These are phyloP conservation scores for Aspergillus bombycis DNA, from an alignment of 2,329 filamentous ascomycete genomes.

Conservation along the genomic window DNA sequence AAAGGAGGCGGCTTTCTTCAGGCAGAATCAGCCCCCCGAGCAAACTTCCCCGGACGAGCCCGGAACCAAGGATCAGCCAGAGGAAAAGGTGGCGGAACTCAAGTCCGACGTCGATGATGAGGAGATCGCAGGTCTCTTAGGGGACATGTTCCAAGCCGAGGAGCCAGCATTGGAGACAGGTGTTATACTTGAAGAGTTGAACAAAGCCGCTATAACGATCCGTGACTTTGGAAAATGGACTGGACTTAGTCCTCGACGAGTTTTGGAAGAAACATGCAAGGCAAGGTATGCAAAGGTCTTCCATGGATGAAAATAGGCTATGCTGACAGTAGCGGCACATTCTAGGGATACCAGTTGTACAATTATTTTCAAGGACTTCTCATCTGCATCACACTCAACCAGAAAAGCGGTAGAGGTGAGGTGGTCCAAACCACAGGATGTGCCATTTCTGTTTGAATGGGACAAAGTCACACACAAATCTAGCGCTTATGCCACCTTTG, in stretches of 20 bases:
- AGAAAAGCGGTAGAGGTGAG: slow-evolving; percentile 73
- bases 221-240: slow-evolving; percentile 83
- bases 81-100: slow-evolving; percentile 23
- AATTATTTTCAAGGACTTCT: slow-evolving; percentile 70
- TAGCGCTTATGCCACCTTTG: slow-evolving; percentile 54
- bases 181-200: slow-evolving; percentile 38
- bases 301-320: background rate
- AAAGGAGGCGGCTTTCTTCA: slow-evolving; percentile 55
- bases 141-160: slow-evolving; percentile 59
- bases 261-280: slow-evolving; percentile 85
- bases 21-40: slow-evolving; percentile 29
- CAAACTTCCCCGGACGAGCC: slow-evolving; percentile 50
- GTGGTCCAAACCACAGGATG: slow-evolving; percentile 76
- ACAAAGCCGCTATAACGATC: slow-evolving; percentile 55
- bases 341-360: slow-evolving; percentile 70
- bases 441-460: slow-evolving; percentile 47
- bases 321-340: slow-evolving; percentile 18
- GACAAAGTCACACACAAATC: slow-evolving; percentile 48
- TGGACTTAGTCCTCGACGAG: slow-evolving; percentile 73
- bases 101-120: slow-evolving; percentile 37
- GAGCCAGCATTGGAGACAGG: slow-evolving; percentile 47
- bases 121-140: slow-evolving; percentile 51
- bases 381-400: slow-evolving; percentile 73
- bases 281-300: slow-evolving; percentile 59
- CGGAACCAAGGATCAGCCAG: slow-evolving; percentile 51